Conservation (phyloP, 2,329 filamentous ascomycete species). For the Xylariaceae sp. region DNA sequence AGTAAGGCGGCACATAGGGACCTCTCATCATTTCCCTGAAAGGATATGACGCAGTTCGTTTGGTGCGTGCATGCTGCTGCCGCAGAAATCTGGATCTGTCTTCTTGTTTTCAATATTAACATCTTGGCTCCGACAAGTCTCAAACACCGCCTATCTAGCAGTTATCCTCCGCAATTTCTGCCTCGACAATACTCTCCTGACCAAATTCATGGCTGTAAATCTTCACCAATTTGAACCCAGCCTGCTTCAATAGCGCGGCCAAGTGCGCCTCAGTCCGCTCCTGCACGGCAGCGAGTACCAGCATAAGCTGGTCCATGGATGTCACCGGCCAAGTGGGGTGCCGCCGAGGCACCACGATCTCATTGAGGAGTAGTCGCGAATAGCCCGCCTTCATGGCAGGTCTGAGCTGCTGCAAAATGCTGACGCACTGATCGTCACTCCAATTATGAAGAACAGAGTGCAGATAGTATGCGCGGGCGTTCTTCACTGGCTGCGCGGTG, state of each 20-base stretch:
- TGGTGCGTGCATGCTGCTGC: no score
- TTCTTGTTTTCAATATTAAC: no score
- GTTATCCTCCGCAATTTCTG: conserved; percentile 11
- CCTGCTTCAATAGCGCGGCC: conserved; percentile 17
- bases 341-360: conserved; percentile 37
- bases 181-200: conserved; percentile 29
- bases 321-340: conserved; percentile 25
- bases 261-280: conserved; percentile 27
- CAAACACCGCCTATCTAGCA: neutral
- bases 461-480: conserved; percentile 32
- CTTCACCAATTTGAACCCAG: conserved; percentile 21
- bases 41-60: no score
- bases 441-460: conserved; percentile 37
- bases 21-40: no score
- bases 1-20: no score
- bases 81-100: no score
- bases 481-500: conserved; percentile 29
- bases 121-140: no score
- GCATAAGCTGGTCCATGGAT: conserved; percentile 28
- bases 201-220: conserved; percentile 25
- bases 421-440: conserved; percentile 33
- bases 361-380: conserved; percentile 40
- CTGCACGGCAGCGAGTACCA: conserved; percentile 22
- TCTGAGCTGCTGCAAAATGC: conserved; percentile 33
- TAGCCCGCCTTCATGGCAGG: conserved; percentile 32